These are phyloP conservation scores for Aureobasidium pullulans DNA, from an alignment of 2,329 filamentous ascomycete species.

Conservation along the genomic window DNA sequence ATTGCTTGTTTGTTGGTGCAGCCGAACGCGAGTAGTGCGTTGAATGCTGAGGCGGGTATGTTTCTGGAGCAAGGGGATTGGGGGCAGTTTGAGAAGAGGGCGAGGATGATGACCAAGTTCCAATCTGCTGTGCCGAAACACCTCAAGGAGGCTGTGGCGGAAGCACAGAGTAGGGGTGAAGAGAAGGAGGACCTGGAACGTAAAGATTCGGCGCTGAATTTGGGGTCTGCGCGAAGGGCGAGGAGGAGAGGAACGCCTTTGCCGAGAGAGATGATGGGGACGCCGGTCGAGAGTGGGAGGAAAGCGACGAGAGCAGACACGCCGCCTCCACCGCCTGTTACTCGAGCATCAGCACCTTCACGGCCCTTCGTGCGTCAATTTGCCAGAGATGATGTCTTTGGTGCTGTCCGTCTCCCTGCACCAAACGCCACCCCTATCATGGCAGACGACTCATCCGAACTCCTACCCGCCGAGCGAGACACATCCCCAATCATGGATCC, in stretches of 20 bases:
- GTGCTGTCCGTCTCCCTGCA: conserved; percentile 3
- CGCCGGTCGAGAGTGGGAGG: conserved; percentile 20
- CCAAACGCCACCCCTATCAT: background rate
- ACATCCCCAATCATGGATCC: conserved; percentile 32
- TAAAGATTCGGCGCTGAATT: conserved; percentile 5
- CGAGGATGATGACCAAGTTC: conserved; percentile 55
- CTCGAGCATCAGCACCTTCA: conserved; percentile 15
- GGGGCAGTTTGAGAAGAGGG: conserved; percentile 48
- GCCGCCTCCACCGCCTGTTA: conserved; percentile 18
- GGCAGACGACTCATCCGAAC: conserved; percentile 25
- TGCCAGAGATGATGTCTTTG: conserved; percentile 22
- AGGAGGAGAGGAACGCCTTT: conserved; percentile 14
- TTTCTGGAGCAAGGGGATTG: conserved; percentile 47
- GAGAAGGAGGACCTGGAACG: conserved; percentile 28
- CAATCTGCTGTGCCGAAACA: conserved; percentile 48
- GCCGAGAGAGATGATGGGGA: conserved; percentile 13
- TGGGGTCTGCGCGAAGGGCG: background rate
- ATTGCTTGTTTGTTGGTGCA: conserved; percentile 57
- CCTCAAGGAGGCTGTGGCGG: conserved; percentile 37
- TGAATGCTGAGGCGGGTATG: conserved; percentile 54
- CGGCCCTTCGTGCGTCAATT: conserved; percentile 18
- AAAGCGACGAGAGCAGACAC: conserved; percentile 18
- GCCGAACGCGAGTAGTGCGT: conserved; percentile 56
- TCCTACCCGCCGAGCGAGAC: conserved; percentile 34
- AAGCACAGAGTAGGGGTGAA: conserved; percentile 50